Base-by-base conservation (phyloP, 805 yeast genomes). In the Sugiyamaella chiloensis region DNA sequence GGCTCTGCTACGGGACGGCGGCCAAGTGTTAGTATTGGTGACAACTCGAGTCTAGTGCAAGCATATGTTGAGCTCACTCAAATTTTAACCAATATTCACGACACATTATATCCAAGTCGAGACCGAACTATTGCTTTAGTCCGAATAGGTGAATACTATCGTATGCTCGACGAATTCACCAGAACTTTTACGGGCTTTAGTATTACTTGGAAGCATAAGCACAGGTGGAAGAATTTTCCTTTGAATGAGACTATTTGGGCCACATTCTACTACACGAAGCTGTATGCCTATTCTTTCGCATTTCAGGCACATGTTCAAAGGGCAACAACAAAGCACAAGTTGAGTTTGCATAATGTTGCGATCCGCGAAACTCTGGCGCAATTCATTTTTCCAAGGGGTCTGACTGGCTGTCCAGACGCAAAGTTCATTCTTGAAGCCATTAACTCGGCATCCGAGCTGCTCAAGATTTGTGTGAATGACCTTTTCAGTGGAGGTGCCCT, bases 111-210 rank as follows among this genome's bases (percentile, higher is more conserved):
- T 30, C 57, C 58, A 8, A 48, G 43, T 17, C 49, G 60, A 4
- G 58, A 56, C 24, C 49, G 58, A 14, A 57, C 59, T 5, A 49
- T 57, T 24, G 54, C 60, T n/a, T 44, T 57, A 5, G 55, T 47
- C 3, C 44, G 24, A 4, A 52, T 53, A 17, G 60, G 59, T 6
- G 59, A 57, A 23, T 57, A 57, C 46, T 51, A 49, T 20, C 43
- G 56, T 19, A 44, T 53, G 5, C 52, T 57, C 5, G 59, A 56
- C 30, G 59, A 57, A 40, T 56, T 52, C 32, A 55, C 59, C 4
- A 44, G 59, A 14, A 44, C 58, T 12, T 55, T 56, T 29, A 21
- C 52, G 9, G 58, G 50, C 19, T 56, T 53, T 35, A 17, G 48
- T 20, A 41, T 53, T 2, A 47, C 55, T 4, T 56, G 60, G 59